Evolutionary conservation across 768 basidiomycete species (phyloP), one percentile per base, ranked within the genome.

Genomic region (Pholiota molesta): DNA sequence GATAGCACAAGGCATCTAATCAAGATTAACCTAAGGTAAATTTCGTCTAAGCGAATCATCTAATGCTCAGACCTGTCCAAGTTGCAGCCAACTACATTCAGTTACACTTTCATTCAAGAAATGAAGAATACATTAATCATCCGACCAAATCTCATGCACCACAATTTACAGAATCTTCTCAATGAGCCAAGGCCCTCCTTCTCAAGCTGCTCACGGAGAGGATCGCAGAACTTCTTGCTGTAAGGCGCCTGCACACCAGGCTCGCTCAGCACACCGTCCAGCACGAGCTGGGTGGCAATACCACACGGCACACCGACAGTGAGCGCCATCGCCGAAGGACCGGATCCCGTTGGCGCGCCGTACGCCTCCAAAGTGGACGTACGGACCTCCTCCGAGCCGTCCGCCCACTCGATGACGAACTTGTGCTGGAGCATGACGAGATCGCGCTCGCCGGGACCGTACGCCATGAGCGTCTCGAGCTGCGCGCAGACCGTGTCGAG

Each of bases 401-500:
- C 94, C 35, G 84, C 81, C 85, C 91, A 92, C 72, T 95, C 89
- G 39, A 99, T 89, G 68, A 94, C 78, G 73, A 99, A 99, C 81
- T 96, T 97, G 85, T 99, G 97, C 78, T 98, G 97, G 57, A 99
- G 87, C 89, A 99, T 94, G 62, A 99, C 93, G 63, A 99, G 86
- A 75, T 99, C 97, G 11, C 94, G 89, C 77, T 99, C 95, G 65
- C 93, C 94, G 52, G 81, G 77, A 65, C 89, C 91, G 77, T 97
- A 98, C 75, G 88, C 85, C 93, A 98, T 97, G 73, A 97, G 83
- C 62, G 81, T 86, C 81, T 99, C 96, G 53, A 99, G 85, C 21
- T 83, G 88, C 2, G 86, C 92, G 73, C 96, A 97, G 62, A 99
- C 89, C 3, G 97, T 96, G 77, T 97, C 95, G 65, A 99, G 86